Evolutionary conservation across 495 filamentous ascomycete species (phyloP).

Genomic region (Podospora conica): DNA sequence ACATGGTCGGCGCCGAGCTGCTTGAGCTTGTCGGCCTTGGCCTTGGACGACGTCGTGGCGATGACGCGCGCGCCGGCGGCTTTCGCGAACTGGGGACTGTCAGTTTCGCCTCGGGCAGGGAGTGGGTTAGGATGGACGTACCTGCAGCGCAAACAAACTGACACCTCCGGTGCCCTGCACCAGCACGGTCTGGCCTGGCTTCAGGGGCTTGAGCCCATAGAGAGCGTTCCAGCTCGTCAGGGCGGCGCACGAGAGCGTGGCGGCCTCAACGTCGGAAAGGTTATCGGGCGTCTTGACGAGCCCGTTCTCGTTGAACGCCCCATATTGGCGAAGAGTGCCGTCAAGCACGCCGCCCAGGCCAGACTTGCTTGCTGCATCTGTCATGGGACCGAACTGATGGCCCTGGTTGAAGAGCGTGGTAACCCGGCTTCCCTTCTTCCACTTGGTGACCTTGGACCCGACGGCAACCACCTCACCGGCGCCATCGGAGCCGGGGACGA

Average conservation of each 20-base stretch:
- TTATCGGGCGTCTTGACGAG: slow-evolving; percentile 60
- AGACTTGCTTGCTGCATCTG: slow-evolving; percentile 35
- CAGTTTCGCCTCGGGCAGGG: not conserved
- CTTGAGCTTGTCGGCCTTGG: slow-evolving; percentile 62
- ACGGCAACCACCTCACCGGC: slow-evolving; percentile 65
- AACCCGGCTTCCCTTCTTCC: slow-evolving; percentile 67
- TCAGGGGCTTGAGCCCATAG: slow-evolving; percentile 61
- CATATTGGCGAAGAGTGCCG: slow-evolving; percentile 68
- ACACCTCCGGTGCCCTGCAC: slow-evolving; percentile 82
- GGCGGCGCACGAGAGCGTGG: slow-evolving; percentile 65
- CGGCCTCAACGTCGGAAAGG: slow-evolving; percentile 56
- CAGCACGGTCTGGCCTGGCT: slow-evolving; percentile 64
- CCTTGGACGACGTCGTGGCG: slow-evolving; percentile 64
- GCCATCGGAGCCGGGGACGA: slow-evolving; percentile 72
- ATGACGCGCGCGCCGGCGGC: slow-evolving; percentile 76
- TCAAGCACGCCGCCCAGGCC: slow-evolving; percentile 68
- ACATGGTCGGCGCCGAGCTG: slow-evolving; percentile 71
- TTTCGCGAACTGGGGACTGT: slow-evolving; percentile 61
- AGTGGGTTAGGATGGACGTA: slow-evolving; percentile 23
- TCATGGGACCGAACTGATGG: slow-evolving; percentile 58
- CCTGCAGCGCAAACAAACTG: slow-evolving; percentile 68
- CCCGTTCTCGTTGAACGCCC: slow-evolving; percentile 61
- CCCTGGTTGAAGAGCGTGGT: slow-evolving; percentile 74
- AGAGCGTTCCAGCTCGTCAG: slow-evolving; percentile 80
- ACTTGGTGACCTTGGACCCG: slow-evolving; percentile 59